Evolutionary conservation across 257 asterid genomes (phyloP).

Genomic region (Gentiana dahurica): DNA sequence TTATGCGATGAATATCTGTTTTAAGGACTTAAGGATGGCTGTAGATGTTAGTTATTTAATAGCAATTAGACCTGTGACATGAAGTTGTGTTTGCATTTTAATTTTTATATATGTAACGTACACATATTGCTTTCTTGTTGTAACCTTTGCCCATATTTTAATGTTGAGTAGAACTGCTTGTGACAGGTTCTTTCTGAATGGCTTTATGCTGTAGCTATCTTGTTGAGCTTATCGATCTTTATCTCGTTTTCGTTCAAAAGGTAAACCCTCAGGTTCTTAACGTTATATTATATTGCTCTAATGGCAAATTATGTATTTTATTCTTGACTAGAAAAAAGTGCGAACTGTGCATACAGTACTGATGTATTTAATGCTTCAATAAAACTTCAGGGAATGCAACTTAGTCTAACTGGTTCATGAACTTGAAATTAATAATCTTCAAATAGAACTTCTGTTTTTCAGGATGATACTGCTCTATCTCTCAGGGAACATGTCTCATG

Average conservation of each 20-base stretch:
- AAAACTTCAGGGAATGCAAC: background rate
- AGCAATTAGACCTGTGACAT: background rate
- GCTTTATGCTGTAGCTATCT: constrained; percentile 39
- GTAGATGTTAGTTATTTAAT: background rate
- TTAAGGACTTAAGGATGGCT: background rate
- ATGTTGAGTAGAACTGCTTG: constrained; percentile 7
- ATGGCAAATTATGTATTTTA: no score
- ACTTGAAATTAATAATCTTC: constrained; percentile 29
- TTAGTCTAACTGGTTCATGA: constrained; percentile 6
- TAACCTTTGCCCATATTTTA: background rate
- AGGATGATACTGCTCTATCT: constrained; percentile 37
- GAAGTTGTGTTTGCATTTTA: background rate
- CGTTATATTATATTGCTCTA: no score
- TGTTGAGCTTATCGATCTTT: constrained; percentile 34
- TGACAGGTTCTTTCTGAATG: constrained; percentile 76
- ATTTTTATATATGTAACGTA: background rate
- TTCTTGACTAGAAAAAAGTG: no score
- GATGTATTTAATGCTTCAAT: constrained; percentile 2
- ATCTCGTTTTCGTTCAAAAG: constrained; percentile 30
- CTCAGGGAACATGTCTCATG: constrained; percentile 52
- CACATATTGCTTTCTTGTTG: background rate
- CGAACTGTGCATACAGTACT: background rate
- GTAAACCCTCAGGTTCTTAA: constrained; percentile 19
- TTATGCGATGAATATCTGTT: background rate
- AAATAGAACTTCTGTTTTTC: constrained; percentile 51